Percentiles rank a stretch among this genome's conserved stretches.
These are phyloP conservation scores for Fomes fomentarius DNA, from an alignment of 1,284 basidiomycete genomes.

Conservation along the genomic window DNA sequence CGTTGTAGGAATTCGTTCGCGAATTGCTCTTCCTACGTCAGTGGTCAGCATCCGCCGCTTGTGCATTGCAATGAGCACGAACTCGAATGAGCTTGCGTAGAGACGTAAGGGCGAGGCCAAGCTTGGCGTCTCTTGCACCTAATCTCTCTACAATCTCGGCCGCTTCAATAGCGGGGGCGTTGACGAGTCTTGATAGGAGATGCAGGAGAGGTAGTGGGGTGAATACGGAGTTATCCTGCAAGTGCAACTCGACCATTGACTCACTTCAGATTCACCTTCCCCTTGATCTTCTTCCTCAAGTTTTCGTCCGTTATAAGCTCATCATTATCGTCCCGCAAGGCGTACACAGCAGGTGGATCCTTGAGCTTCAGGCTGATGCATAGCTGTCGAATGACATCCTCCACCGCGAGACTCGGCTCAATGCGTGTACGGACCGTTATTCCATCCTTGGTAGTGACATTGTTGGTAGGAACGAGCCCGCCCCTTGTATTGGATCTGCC, in stretches of 20 bases:
- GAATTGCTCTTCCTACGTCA: slow-evolving; percentile 82
- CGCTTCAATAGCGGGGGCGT: slow-evolving; percentile 82
- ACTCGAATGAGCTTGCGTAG: slow-evolving; percentile 85
- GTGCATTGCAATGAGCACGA: slow-evolving; percentile 27
- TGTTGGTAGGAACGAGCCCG: slow-evolving; percentile 76
- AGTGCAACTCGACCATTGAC: too few species aligned
- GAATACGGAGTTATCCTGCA: too few species aligned
- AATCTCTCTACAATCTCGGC: slow-evolving; percentile 81
- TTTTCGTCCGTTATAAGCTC: slow-evolving; percentile 93
- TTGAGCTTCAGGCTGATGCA: slow-evolving; percentile 83
- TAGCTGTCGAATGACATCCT: slow-evolving; percentile 79
- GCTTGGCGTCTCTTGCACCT: slow-evolving; percentile 59
- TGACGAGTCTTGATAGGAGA: slow-evolving; percentile 68
- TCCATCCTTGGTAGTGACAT: slow-evolving; percentile 74
- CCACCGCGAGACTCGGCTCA: slow-evolving; percentile 77
- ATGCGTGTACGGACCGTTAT: slow-evolving; percentile 77
- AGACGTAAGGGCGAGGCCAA: slow-evolving; percentile 76
- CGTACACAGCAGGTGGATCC: slow-evolving; percentile 81
- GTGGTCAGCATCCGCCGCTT: not conserved
- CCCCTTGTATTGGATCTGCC: slow-evolving; percentile 41
- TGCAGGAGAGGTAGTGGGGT: too few species aligned
- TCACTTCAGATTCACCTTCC: slow-evolving; percentile 80
- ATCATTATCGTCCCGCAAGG: slow-evolving; percentile 86
- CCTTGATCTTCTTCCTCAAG: slow-evolving; percentile 79
- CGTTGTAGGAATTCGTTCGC: slow-evolving; percentile 83